These are phyloP conservation scores for Crithidia bombi DNA, from an alignment of 208 protist species.

Conservation along the genomic window DNA sequence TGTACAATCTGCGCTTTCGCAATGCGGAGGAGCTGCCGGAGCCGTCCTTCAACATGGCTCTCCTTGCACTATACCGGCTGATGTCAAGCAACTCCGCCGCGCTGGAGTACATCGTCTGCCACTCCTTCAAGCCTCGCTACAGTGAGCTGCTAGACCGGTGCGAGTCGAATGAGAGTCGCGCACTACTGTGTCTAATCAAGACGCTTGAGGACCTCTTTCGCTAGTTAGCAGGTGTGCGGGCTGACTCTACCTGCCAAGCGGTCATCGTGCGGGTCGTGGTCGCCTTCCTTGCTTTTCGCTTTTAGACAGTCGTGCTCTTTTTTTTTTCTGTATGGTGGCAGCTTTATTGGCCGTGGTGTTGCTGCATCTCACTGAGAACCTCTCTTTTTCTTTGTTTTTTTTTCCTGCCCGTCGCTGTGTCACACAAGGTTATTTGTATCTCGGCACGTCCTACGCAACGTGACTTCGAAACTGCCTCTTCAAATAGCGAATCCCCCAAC, in stretches of 20 bases:
- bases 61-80: constrained; percentile 66
- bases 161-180: constrained; percentile 65
- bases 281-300: too few relatives aligned
- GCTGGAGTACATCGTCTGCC: constrained; percentile 36
- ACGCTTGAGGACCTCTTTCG: constrained; percentile 50
- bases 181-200: constrained; percentile 69
- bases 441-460: too few relatives aligned
- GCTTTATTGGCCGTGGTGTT: too few relatives aligned
- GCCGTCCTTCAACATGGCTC: constrained; percentile 74
- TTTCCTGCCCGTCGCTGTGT: neutral
- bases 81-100: constrained; percentile 44
- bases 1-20: constrained; percentile 61
- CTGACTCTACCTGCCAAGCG: too few relatives aligned
- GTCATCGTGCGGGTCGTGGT: too few relatives aligned
- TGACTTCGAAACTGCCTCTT: too few relatives aligned
- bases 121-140: constrained; percentile 54
- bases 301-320: too few relatives aligned
- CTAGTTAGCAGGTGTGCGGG: too few relatives aligned
- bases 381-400: constrained; percentile 23
- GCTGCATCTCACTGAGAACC: too few relatives aligned
- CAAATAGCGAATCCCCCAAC: too few relatives aligned
- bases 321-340: too few relatives aligned
- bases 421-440: too few relatives aligned
- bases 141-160: constrained; percentile 40
- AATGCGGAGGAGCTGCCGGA: constrained; percentile 47